phyloP scores from a whole-genome alignment of 2,329 filamentous ascomycete species.

The Sarocladiaceae sp. region DNA sequence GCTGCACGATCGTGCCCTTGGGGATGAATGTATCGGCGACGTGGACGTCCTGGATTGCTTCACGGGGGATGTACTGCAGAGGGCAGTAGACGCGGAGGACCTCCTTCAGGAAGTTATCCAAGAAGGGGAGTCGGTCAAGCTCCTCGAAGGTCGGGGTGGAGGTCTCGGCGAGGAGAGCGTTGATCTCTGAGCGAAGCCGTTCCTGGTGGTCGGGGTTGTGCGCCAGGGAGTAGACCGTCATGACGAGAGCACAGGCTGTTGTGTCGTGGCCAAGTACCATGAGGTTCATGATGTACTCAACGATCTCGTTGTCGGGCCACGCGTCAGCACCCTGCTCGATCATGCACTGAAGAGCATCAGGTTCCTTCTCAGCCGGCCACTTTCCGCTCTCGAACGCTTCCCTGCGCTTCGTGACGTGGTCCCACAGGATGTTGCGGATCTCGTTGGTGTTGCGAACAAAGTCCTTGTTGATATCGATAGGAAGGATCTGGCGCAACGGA shows the following conservation, averaged over 20 bases:
- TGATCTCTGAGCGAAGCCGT: conserved; percentile 34
- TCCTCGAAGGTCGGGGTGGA: conserved; percentile 15
- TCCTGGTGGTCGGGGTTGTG: conserved; percentile 30
- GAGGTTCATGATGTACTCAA: conserved; percentile 34
- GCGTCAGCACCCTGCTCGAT: conserved; percentile 22
- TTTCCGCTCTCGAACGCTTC: conserved; percentile 3
- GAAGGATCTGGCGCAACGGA: conserved; percentile 30
- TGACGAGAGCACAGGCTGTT: conserved; percentile 37
- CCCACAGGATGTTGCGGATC: conserved; percentile 26
- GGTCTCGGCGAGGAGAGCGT: conserved; percentile 12
- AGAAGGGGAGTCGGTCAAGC: conserved; percentile 28
- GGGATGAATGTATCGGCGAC: conserved; percentile 32
- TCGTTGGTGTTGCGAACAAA: conserved; percentile 26
- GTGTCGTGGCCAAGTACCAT: conserved; percentile 42
- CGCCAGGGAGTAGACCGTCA: conserved; percentile 36
- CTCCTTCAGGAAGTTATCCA: conserved; percentile 40
- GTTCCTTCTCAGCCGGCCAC: conserved; percentile 5
- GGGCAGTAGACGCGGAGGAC: conserved; percentile 38
- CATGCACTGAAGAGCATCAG: conserved; percentile 28
- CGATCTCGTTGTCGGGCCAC: conserved; percentile 22
- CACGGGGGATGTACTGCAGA: conserved; percentile 29
- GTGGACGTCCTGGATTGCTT: conserved; percentile 27
- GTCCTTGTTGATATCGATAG: conserved; percentile 29
- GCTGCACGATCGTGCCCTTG: conserved; percentile 32
- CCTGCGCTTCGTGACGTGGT: conserved; percentile 13